Evolutionary conservation across 2,329 filamentous ascomycete species (phyloP).

Genomic region (Ophiostoma ips): DNA sequence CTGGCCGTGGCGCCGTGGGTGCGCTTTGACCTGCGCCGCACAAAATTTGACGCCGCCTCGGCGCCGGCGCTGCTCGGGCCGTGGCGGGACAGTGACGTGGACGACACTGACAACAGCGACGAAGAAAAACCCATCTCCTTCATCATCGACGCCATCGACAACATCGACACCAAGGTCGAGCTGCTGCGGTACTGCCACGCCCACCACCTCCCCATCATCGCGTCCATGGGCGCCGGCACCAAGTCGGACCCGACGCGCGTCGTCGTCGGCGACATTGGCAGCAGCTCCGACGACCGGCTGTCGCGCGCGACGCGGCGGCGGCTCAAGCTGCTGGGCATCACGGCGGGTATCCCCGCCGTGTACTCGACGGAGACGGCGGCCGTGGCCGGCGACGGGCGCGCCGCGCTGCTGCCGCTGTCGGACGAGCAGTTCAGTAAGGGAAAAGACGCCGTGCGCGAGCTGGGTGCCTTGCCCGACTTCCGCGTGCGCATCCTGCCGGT

Average conservation of each 20-base stretch:
- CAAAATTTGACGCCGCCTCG: constrained; percentile 60
- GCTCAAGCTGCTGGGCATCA: constrained; percentile 64
- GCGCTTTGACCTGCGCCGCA: constrained; percentile 70
- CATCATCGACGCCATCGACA: constrained; percentile 96
- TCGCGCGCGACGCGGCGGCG: constrained; percentile 72
- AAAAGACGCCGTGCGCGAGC: constrained; percentile 54
- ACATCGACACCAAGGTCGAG: constrained; percentile 92
- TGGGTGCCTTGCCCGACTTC: constrained; percentile 84
- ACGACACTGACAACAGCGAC: neutral
- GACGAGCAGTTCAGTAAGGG: constrained; percentile 85
- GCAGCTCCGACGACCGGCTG: constrained; percentile 75
- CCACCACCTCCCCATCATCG: constrained; percentile 68
- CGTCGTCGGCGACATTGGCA: constrained; percentile 80
- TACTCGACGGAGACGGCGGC: constrained; percentile 69
- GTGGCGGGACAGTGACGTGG: constrained; percentile 44
- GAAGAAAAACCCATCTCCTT: constrained; percentile 47
- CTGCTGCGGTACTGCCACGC: constrained; percentile 78
- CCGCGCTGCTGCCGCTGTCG: constrained; percentile 69
- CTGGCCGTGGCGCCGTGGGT: constrained; percentile 87
- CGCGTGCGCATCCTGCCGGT: constrained; percentile 90
- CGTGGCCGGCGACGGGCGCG: constrained; percentile 65
- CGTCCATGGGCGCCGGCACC: constrained; percentile 90
- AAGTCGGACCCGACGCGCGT: constrained; percentile 78
- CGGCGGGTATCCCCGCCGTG: constrained; percentile 75
- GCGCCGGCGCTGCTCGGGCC: constrained; percentile 54